Conservation (phyloP, 768 basidiomycete genomes). For the Kwoniella shandongensis region DNA sequence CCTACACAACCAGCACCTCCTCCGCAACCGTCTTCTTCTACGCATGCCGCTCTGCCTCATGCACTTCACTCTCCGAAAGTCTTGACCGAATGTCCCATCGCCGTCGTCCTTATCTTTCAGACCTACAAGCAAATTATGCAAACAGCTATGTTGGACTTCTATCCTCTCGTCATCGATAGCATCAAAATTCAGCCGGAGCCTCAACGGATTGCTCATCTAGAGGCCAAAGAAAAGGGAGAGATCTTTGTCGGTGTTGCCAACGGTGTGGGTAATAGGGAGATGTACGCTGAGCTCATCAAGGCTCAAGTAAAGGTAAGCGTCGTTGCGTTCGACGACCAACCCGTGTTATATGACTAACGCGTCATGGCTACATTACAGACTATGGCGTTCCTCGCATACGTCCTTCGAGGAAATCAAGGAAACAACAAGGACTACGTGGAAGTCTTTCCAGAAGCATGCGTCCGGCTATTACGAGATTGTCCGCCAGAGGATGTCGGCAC, state of each 20-base stretch:
- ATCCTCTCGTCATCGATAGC: slow-evolving; percentile 75
- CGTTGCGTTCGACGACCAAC: too few relatives aligned
- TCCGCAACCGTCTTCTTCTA: slow-evolving; percentile 13
- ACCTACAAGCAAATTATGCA: slow-evolving; percentile 67
- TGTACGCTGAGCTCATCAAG: slow-evolving; percentile 79
- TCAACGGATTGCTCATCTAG: slow-evolving; percentile 72
- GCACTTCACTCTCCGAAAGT: slow-evolving; percentile 89
- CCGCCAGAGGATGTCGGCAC: slow-evolving; percentile 78
- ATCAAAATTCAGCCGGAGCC: slow-evolving; percentile 76
- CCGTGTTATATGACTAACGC: too few relatives aligned
- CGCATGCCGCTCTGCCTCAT: slow-evolving; percentile 59
- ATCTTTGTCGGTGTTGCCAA: slow-evolving; percentile 80
- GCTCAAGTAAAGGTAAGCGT: slow-evolving; percentile 86
- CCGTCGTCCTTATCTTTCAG: slow-evolving; percentile 86
- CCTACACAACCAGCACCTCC: slow-evolving; percentile 26
- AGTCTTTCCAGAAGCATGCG: slow-evolving; percentile 70
- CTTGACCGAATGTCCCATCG: slow-evolving; percentile 87
- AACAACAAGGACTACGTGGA: slow-evolving; percentile 75
- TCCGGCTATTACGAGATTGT: slow-evolving; percentile 91
- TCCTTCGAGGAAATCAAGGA: slow-evolving; percentile 65
- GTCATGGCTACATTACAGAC: slow-evolving; percentile 60
- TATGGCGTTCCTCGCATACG: slow-evolving; percentile 86
- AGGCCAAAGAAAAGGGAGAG: slow-evolving; percentile 76
- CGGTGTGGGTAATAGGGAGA: slow-evolving; percentile 66
- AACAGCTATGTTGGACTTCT: slow-evolving; percentile 67